These are phyloP conservation scores for Xylariaceae sp. DNA, from an alignment of 2,329 filamentous ascomycete genomes.

Conservation along the genomic window DNA sequence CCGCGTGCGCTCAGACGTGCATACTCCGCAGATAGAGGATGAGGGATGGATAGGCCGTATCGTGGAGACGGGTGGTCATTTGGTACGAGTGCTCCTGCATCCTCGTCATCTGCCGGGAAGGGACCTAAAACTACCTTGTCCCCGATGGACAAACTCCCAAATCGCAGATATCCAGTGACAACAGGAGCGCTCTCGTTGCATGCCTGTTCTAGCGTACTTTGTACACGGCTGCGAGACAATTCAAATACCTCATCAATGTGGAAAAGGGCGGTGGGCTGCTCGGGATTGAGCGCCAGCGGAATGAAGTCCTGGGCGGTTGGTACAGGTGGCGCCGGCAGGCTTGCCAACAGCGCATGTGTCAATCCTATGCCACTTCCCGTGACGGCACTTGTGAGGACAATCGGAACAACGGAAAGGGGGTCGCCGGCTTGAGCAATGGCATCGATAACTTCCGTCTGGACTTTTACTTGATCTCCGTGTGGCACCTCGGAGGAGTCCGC, in stretches of 20 bases:
- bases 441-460: constrained; percentile 50
- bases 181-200: constrained; percentile 47
- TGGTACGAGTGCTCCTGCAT: constrained; percentile 37
- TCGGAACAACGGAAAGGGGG: constrained; percentile 62
- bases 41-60: constrained; percentile 49
- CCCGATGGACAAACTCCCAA: constrained; percentile 71
- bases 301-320: constrained; percentile 52
- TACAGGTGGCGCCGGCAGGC: constrained; percentile 63
- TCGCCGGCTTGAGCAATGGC: constrained; percentile 43
- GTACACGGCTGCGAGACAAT: constrained; percentile 59
- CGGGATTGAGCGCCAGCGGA: constrained; percentile 53
- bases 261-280: constrained; percentile 65
- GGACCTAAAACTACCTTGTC: constrained; percentile 77
- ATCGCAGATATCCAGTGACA: constrained; percentile 78
- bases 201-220: constrained; percentile 29
- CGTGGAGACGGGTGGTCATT: constrained; percentile 47
- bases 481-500: constrained; percentile 56
- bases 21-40: constrained; percentile 52
- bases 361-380: constrained; percentile 77
- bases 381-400: constrained; percentile 82
- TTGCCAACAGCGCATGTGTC: constrained; percentile 74
- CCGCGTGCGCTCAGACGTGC: constrained; percentile 51
- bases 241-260: constrained; percentile 89
- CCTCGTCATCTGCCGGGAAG: constrained; percentile 58
- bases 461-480: constrained; percentile 52